Conservation (phyloP, 129 eudicot genomes). For the Flaveria trinervia region DNA sequence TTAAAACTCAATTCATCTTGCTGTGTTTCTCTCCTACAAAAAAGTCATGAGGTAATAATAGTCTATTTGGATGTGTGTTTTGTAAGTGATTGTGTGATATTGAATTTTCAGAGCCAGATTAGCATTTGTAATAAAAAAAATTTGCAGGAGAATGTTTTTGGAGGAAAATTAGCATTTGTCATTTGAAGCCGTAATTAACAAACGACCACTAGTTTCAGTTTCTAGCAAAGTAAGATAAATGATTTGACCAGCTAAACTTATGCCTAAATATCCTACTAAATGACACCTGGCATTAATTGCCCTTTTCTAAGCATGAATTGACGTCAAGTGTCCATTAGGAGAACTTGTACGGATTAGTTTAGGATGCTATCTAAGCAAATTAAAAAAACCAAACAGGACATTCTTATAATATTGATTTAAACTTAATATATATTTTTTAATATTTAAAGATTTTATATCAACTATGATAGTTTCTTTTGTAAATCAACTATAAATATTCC, state of each 20-base stretch:
- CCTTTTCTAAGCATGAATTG: neutral
- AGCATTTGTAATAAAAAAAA: neutral
- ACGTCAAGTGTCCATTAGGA: neutral
- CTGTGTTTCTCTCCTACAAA: constrained; percentile 12
- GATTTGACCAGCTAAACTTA: neutral
- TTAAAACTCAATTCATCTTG: neutral
- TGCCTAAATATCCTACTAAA: neutral
- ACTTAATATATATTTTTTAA: neutral
- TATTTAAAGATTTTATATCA: neutral
- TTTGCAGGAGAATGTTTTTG: neutral
- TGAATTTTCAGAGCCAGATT: neutral
- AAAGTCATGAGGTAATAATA: neutral
- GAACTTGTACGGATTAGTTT: neutral
- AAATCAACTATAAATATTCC: neutral
- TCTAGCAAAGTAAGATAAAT: neutral
- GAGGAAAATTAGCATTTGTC: neutral
- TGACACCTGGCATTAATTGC: neutral
- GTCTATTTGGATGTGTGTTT: neutral
- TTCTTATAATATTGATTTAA: neutral
- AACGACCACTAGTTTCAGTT: neutral
- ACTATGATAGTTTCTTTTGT: neutral
- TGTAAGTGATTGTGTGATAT: neutral
- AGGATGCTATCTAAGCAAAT: neutral
- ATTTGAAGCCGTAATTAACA: neutral
- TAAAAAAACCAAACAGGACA: neutral